Conservation (phyloP, 2,329 filamentous ascomycete species). For the Pseudocercospora fijiensis region DNA sequence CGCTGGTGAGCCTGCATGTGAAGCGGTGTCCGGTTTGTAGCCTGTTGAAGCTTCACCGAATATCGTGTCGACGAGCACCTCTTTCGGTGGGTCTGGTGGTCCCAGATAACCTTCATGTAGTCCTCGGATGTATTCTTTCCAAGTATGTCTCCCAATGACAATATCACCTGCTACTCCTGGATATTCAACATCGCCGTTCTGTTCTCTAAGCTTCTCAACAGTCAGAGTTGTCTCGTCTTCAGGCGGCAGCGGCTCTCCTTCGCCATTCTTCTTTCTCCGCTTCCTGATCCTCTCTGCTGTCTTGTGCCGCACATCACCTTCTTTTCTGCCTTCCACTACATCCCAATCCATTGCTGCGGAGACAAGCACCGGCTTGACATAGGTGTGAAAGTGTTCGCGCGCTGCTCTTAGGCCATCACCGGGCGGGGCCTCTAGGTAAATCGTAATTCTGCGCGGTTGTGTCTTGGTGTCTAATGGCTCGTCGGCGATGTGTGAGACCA, state of each 20-base stretch:
- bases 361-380: slow-evolving; percentile 88
- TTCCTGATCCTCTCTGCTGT: slow-evolving; percentile 81
- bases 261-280: slow-evolving; percentile 59
- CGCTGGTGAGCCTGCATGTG: slow-evolving; percentile 14
- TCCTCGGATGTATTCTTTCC: slow-evolving; percentile 95
- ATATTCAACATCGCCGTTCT: slow-evolving; percentile 68
- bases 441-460: slow-evolving; percentile 78
- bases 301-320: slow-evolving; percentile 88
- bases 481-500: slow-evolving; percentile 79
- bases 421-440: slow-evolving; percentile 83
- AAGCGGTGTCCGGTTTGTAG: slow-evolving; percentile 23
- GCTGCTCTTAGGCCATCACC: slow-evolving; percentile 78
- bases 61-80: slow-evolving; percentile 11
- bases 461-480: slow-evolving; percentile 71
- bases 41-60: slow-evolving; percentile 3
- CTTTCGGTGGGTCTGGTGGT: slow-evolving; percentile 64
- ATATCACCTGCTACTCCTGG: slow-evolving; percentile 78
- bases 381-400: slow-evolving; percentile 95
- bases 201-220: slow-evolving; percentile 63
- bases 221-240: slow-evolving; percentile 56
- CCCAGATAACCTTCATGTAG: slow-evolving; percentile 96
- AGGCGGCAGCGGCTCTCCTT: slow-evolving; percentile 46
- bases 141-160: slow-evolving; percentile 84
- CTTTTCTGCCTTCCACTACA: slow-evolving; percentile 84
- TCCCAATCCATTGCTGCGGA: slow-evolving; percentile 93